Conservation (phyloP, 768 basidiomycete species). For the Hericium rajendrae region DNA sequence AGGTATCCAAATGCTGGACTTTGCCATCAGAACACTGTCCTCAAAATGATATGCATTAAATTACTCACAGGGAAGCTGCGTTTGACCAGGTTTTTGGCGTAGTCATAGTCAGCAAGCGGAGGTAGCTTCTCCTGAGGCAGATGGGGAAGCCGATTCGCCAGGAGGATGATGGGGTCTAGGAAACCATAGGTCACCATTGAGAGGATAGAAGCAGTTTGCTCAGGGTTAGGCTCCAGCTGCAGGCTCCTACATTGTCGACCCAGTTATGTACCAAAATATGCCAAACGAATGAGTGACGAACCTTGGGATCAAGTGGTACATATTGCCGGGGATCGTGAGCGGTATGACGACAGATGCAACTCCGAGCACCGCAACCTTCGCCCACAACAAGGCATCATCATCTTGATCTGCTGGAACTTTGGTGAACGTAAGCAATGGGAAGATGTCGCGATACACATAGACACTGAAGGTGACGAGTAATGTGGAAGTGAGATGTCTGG, state of each 20-base stretch:
- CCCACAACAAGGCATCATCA: neutral
- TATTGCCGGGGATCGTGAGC: neutral
- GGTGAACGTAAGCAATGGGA: neutral
- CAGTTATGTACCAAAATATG: neutral
- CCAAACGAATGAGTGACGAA: neutral
- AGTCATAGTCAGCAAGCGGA: slow-evolving; percentile 39
- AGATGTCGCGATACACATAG: neutral
- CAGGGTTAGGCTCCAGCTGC: slow-evolving; percentile 16
- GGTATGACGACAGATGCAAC: neutral
- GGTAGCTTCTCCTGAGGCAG: slow-evolving; percentile 35
- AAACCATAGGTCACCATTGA: slow-evolving; percentile 37
- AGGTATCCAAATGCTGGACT: slow-evolving; percentile 19
- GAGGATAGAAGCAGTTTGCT: slow-evolving; percentile 22
- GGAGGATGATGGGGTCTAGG: slow-evolving; percentile 41
- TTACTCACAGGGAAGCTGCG: slow-evolving; percentile 16
- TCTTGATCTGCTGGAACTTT: neutral
- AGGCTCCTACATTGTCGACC: slow-evolving; percentile 14
- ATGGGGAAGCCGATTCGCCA: slow-evolving; percentile 34
- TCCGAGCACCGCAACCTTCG: neutral
- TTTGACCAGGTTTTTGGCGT: slow-evolving; percentile 22
- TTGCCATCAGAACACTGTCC: neutral
- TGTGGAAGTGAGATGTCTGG: neutral
- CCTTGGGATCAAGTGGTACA: neutral
- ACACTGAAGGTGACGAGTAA: neutral
- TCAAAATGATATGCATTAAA: slow-evolving; percentile 20